phyloP scores from a whole-genome alignment of 2,329 filamentous ascomycete species.

The Gaeumannomyces tritici region DNA sequence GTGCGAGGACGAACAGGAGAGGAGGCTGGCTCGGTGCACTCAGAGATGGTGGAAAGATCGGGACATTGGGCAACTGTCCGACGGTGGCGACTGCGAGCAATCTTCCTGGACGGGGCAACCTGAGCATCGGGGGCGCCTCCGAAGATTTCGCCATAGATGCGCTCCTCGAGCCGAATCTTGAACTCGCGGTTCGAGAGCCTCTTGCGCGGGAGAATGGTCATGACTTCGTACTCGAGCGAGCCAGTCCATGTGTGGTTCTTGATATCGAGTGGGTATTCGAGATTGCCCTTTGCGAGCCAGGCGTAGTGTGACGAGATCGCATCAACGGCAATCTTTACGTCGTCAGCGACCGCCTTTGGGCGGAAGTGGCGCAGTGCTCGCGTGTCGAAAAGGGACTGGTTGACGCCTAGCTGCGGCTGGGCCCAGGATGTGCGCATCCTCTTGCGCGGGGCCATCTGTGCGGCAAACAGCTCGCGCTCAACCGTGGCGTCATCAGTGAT shows the following conservation, averaged over 20 bases:
- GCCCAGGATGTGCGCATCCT: neutral
- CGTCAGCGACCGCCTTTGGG: neutral
- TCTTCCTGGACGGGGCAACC: neutral
- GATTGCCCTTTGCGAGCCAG: neutral
- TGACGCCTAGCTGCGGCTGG: neutral
- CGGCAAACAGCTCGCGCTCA: neutral
- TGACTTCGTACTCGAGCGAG: neutral
- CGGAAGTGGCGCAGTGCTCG: neutral
- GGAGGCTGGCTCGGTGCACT: conserved; percentile 1
- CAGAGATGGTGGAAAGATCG: neutral
- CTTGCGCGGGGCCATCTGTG: neutral
- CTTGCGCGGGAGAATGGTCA: conserved; percentile 2
- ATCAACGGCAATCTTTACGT: neutral
- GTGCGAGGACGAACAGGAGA: conserved; percentile 9
- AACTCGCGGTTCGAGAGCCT: neutral
- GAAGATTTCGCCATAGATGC: neutral
- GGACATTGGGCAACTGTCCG: neutral
- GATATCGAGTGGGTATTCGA: neutral
- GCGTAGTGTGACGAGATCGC: neutral
- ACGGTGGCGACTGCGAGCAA: neutral
- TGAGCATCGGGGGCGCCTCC: neutral
- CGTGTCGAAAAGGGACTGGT: neutral
- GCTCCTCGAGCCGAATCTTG: conserved; percentile 1
- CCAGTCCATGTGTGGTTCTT: conserved; percentile 2
- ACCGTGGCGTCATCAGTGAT: neutral